Percentiles rank a stretch among this genome's conserved stretches.
Evolutionary conservation across 371 early-diverging fungal genomes (phyloP).

Genomic region (Syncephalastrum sp.): DNA sequence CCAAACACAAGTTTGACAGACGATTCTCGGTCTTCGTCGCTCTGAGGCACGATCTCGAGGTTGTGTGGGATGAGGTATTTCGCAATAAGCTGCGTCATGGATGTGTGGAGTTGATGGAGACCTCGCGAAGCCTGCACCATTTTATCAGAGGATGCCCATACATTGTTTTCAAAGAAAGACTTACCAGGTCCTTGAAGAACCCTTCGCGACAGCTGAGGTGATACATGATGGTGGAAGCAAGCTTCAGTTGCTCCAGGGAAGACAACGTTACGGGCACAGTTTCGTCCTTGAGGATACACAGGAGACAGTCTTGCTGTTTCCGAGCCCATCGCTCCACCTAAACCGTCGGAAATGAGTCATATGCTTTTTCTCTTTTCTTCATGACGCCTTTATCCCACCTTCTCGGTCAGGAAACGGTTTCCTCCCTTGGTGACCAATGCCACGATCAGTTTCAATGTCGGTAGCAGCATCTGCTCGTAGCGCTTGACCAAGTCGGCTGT

Average conservation of each 20-base stretch:
- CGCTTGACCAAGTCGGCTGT: constrained; percentile 31
- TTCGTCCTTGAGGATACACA: constrained; percentile 57
- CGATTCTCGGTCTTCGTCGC: constrained; percentile 38
- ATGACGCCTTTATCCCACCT: too few species aligned
- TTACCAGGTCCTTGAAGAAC: constrained; percentile 38
- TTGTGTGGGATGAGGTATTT: constrained; percentile 43
- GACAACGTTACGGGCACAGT: constrained; percentile 32
- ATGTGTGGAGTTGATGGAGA: constrained; percentile 45
- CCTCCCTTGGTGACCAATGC: constrained; percentile 32
- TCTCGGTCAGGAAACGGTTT: too few species aligned
- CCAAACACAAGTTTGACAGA: constrained; percentile 31
- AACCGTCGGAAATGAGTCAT: not conserved
- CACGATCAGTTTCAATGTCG: constrained; percentile 62
- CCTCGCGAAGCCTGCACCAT: constrained; percentile 17
- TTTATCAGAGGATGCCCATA: not conserved
- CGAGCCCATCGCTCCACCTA: constrained; percentile 60
- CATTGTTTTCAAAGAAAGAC: constrained; percentile 4
- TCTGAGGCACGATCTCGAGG: constrained; percentile 41
- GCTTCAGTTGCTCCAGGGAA: constrained; percentile 48
- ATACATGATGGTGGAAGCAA: constrained; percentile 42
- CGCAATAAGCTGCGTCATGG: constrained; percentile 41
- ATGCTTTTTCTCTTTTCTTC: too few species aligned
- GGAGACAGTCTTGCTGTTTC: constrained; percentile 61
- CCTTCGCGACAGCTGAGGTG: constrained; percentile 42
- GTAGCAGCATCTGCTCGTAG: constrained; percentile 62